These are phyloP conservation scores for Penicillium sp. DNA, from an alignment of 2,329 filamentous ascomycete genomes.

Conservation along the genomic window DNA sequence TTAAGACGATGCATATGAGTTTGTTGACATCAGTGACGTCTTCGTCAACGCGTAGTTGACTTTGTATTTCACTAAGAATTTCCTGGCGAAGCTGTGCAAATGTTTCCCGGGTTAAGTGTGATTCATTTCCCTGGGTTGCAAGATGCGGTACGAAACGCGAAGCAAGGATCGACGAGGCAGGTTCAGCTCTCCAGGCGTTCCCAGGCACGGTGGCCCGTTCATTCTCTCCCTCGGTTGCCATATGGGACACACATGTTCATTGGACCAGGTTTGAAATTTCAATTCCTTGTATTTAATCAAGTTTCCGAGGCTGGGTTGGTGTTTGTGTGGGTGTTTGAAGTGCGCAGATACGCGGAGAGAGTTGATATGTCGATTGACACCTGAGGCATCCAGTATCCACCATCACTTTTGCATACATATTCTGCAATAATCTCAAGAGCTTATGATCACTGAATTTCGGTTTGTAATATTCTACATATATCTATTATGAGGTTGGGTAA, in stretches of 20 bases:
- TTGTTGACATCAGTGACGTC: conserved; percentile 76
- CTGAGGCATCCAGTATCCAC: conserved; percentile 18
- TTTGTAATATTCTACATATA: background rate
- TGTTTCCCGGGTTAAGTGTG: conserved; percentile 66
- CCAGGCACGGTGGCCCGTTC: conserved; percentile 14
- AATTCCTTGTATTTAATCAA: background rate
- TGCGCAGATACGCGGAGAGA: conserved; percentile 9
- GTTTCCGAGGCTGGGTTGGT: conserved; percentile 6
- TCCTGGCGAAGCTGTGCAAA: conserved; percentile 72
- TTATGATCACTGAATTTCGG: background rate
- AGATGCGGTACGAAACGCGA: conserved; percentile 83
- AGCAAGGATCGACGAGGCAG: conserved; percentile 73
- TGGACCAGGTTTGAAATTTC: background rate
- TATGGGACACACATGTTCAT: conserved; percentile 19
- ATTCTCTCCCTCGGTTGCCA: conserved; percentile 28
- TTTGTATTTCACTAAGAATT: conserved; percentile 50
- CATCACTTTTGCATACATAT: background rate
- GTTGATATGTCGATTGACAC: conserved; percentile 19
- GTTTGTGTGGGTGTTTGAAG: background rate
- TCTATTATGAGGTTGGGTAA: background rate
- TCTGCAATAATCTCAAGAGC: background rate
- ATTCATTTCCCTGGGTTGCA: conserved; percentile 61
- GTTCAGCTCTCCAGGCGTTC: conserved; percentile 29
- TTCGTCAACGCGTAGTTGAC: conserved; percentile 55
- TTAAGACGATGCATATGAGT: conserved; percentile 78